A percentile compares a stretch with the other conserved stretches of the same genome.
These are phyloP conservation scores for Eutypella sp. DNA, from an alignment of 2,329 filamentous ascomycete genomes.

Conservation along the genomic window DNA sequence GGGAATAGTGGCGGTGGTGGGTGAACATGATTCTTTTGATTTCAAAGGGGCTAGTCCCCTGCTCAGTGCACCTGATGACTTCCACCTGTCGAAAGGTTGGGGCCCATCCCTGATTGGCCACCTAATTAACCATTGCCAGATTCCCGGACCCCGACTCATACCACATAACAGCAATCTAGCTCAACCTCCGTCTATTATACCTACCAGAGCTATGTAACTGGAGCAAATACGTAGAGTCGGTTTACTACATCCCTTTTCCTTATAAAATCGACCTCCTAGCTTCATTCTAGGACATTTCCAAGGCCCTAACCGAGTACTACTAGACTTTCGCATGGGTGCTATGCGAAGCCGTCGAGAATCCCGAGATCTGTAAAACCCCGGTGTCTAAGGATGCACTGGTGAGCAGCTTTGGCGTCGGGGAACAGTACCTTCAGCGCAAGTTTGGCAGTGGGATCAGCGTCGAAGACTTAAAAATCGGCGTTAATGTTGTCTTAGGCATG, in stretches of 20 bases:
- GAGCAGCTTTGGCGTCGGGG: slow-evolving; percentile 20
- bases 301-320: slow-evolving; percentile 13
- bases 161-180: slow-evolving; percentile 18
- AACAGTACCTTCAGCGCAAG: slow-evolving; percentile 12
- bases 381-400: slow-evolving; percentile 19
- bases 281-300: slow-evolving; percentile 12
- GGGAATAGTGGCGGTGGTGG: no score
- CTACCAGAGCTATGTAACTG: slow-evolving; percentile 18
- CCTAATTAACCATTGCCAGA: slow-evolving; percentile 12
- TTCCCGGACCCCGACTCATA: slow-evolving; percentile 15
- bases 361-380: slow-evolving; percentile 16
- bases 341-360: slow-evolving; percentile 13
- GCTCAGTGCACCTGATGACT: no score
- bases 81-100: no score
- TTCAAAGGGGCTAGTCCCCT: no score
- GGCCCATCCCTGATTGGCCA: no score
- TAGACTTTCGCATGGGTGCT: slow-evolving; percentile 13
- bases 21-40: no score
- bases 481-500: slow-evolving; percentile 21
- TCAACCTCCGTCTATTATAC: slow-evolving; percentile 22
- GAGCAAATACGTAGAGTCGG: slow-evolving; percentile 11
- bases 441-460: slow-evolving; percentile 15
- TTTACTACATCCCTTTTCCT: slow-evolving; percentile 12
- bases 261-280: slow-evolving; percentile 10
- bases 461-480: slow-evolving; percentile 15